Conservation (phyloP, 495 filamentous ascomycete species). For the Acidiella bohemica region DNA sequence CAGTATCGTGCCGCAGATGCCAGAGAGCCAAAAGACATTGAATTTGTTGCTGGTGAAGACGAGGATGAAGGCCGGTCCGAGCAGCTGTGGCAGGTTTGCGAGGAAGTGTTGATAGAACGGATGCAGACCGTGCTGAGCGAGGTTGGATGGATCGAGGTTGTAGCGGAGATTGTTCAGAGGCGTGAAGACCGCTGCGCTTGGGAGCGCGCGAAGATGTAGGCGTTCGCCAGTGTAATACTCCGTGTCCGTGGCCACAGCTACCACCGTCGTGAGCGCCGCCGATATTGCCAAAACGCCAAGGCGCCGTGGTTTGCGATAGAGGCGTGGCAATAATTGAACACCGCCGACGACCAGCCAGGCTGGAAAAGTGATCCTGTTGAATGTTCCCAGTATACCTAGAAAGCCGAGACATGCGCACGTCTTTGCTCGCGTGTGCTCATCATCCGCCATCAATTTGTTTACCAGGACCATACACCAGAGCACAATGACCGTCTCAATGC, state of each 20-base stretch:
- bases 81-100: slow-evolving; percentile 72
- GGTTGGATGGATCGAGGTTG: slow-evolving; percentile 61
- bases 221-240: slow-evolving; percentile 54
- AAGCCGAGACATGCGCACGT: slow-evolving; percentile 65
- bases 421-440: slow-evolving; percentile 61
- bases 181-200: slow-evolving; percentile 56
- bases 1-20: slow-evolving; percentile 62
- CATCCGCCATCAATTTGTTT: slow-evolving; percentile 46
- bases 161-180: slow-evolving; percentile 86
- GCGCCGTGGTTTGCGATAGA: slow-evolving; percentile 24
- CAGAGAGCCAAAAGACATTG: slow-evolving; percentile 53
- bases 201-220: slow-evolving; percentile 40
- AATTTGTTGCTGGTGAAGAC: slow-evolving; percentile 42
- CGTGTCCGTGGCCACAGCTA: slow-evolving; percentile 73
- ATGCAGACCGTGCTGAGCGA: slow-evolving; percentile 82
- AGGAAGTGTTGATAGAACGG: slow-evolving; percentile 82
- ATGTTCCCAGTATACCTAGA: slow-evolving; percentile 69
- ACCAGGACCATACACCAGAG: slow-evolving; percentile 85
- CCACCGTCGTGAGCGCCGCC: slow-evolving; percentile 45
- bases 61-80: slow-evolving; percentile 71
- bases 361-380: slow-evolving; percentile 94
- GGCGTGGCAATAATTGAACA: slow-evolving; percentile 70
- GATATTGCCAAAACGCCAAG: slow-evolving; percentile 42
- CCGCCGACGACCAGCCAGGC: slow-evolving; percentile 75
- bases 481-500: slow-evolving; percentile 82